Percentiles rank a stretch among this genome's conserved stretches.
Evolutionary conservation across 192 early-diverging fungal genomes (phyloP).

Genomic region (Coemansia sp.): DNA sequence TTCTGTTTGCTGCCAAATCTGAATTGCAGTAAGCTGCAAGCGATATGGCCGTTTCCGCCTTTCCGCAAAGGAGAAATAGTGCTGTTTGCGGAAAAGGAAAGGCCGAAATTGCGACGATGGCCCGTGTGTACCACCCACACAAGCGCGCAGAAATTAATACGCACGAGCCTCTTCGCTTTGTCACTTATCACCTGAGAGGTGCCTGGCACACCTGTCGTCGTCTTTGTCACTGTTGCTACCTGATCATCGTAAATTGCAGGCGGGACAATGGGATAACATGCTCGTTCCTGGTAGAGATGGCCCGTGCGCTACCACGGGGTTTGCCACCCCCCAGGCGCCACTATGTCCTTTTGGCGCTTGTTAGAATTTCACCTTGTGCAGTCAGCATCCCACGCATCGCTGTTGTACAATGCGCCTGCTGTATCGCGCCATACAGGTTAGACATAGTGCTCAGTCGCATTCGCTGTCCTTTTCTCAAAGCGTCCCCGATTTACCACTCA

Average conservation of each 20-base stretch:
- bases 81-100: not conserved
- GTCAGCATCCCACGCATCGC: not conserved
- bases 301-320: slow-evolving; percentile 2
- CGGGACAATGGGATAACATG: not conserved
- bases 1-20: not conserved
- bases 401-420: not conserved
- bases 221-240: not conserved
- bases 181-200: not conserved
- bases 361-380: not conserved
- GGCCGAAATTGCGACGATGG: not conserved
- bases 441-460: not conserved
- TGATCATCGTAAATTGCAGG: not conserved
- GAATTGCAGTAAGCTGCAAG: not conserved
- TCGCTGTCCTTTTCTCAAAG: not conserved
- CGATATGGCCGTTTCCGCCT: slow-evolving; percentile 3
- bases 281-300: slow-evolving; percentile 4
- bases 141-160: not conserved
- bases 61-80: not conserved
- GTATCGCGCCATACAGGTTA: slow-evolving; percentile 1
- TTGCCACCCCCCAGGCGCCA: not conserved
- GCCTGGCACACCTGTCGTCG: not conserved
- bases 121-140: slow-evolving; percentile 1
- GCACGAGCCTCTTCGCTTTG: not conserved
- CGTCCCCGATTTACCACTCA: not conserved
- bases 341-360: not conserved